These are phyloP conservation scores for Cyberlindnera xylosilytica DNA, from an alignment of 805 yeast species.

Conservation along the genomic window DNA sequence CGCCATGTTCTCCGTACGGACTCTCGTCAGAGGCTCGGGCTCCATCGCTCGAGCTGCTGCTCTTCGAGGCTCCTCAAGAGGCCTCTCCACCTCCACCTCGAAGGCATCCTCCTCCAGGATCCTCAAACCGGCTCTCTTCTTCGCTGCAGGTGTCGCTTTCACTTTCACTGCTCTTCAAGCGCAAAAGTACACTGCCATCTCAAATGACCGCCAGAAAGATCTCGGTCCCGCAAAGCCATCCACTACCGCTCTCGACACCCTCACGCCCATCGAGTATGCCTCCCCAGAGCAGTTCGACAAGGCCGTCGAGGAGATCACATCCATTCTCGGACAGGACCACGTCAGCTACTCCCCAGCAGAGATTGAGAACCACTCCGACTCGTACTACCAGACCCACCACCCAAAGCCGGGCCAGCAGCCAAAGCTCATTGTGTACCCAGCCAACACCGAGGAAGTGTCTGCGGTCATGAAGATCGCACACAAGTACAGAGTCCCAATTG, in stretches of 20 bases:
- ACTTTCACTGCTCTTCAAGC: conserved; percentile 11
- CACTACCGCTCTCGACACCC: conserved; percentile 34
- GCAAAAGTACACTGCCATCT: background rate
- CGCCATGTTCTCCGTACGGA: too few species aligned
- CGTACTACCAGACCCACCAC: conserved; percentile 62
- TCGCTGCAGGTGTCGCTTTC: conserved; percentile 18
- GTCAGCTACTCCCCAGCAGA: conserved; percentile 36
- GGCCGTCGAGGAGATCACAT: conserved; percentile 42
- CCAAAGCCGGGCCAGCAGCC: conserved; percentile 60
- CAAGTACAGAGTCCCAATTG: conserved; percentile 59
- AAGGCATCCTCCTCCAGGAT: too few species aligned
- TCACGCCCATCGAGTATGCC: conserved; percentile 41
- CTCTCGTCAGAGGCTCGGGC: too few species aligned
- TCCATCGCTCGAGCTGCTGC: too few species aligned
- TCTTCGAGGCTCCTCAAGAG: too few species aligned
- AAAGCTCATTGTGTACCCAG: conserved; percentile 56
- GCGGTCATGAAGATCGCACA: conserved; percentile 59
- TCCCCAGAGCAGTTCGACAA: conserved; percentile 32
- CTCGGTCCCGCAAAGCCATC: conserved; percentile 12
- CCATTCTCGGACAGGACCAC: conserved; percentile 35
- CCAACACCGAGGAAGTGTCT: conserved; percentile 64
- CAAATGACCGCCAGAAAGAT: background rate
- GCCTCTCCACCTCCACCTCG: too few species aligned
- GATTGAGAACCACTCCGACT: conserved; percentile 52
- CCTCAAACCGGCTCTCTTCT: conserved; percentile 7